phyloP scores from a whole-genome alignment of 768 basidiomycete genomes.

The Mrakia frigida region DNA sequence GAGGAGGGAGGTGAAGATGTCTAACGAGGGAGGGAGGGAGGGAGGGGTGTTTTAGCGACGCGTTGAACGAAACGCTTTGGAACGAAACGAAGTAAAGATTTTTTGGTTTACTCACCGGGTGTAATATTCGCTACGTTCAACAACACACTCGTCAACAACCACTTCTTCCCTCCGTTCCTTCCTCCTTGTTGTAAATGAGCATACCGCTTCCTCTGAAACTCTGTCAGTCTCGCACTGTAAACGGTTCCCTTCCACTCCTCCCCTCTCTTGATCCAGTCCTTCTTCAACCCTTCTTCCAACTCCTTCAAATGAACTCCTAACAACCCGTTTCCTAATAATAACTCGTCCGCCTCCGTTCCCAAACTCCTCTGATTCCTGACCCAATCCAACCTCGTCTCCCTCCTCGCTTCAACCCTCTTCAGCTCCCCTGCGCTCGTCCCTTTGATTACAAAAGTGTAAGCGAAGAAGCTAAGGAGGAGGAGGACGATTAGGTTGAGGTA shows the following conservation, averaged over 20 bases:
- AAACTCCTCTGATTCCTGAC: not conserved
- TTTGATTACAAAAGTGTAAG: not conserved
- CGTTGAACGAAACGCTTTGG: too few relatives aligned
- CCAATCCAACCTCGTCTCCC: too few relatives aligned
- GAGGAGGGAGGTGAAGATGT: slow-evolving; percentile 26
- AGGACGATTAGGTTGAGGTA: not conserved
- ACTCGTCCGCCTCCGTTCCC: not conserved
- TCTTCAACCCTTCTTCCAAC: not conserved
- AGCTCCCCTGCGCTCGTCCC: not conserved
- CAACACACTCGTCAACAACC: slow-evolving; percentile 21
- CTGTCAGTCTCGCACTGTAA: not conserved
- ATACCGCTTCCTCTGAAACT: slow-evolving; percentile 10
- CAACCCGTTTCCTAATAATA: not conserved
- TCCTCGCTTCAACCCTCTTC: too few relatives aligned
- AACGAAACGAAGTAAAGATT: not conserved
- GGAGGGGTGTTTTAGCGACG: too few relatives aligned
- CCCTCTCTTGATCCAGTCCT: not conserved
- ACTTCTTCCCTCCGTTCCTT: not conserved
- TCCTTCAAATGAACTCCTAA: not conserved
- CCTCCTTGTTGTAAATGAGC: not conserved
- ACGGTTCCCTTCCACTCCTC: not conserved
- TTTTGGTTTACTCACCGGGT: not conserved
- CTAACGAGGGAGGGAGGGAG: not conserved
- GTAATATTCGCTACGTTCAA: slow-evolving; percentile 15
- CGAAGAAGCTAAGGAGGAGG: not conserved